Conservation (phyloP, 2,329 filamentous ascomycete species). For the Proliferodiscus dingleyae region DNA sequence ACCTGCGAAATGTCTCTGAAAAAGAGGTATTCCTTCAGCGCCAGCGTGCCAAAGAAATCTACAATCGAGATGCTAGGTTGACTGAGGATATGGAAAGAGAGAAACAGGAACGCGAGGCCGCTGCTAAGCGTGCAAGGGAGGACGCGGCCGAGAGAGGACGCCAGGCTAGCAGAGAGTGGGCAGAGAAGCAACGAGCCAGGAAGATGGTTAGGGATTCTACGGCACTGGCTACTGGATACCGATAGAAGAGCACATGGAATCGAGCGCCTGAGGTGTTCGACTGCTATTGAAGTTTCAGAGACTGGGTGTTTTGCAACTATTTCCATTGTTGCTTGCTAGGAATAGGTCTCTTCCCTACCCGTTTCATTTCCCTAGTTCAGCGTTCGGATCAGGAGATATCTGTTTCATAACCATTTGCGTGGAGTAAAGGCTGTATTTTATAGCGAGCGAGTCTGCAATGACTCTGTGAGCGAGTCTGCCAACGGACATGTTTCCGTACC, state of each 20-base stretch:
- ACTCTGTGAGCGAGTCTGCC: no score
- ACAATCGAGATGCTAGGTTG: constrained; percentile 46
- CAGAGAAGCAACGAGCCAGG: constrained; percentile 46
- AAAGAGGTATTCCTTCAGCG: constrained; percentile 49
- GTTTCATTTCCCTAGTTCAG: constrained; percentile 1
- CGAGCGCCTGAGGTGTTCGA: constrained; percentile 7
- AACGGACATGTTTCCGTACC: not conserved
- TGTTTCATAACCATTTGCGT: constrained; percentile 5
- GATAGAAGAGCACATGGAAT: constrained; percentile 24
- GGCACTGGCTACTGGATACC: constrained; percentile 22
- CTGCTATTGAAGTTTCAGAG: not conserved
- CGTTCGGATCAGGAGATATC: constrained; percentile 13
- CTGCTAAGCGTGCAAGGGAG: constrained; percentile 51
- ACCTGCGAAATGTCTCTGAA: constrained; percentile 44
- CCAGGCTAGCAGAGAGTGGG: constrained; percentile 56
- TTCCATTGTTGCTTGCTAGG: not conserved
- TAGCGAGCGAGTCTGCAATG: not conserved
- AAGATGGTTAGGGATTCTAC: constrained; percentile 23
- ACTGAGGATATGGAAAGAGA: constrained; percentile 47
- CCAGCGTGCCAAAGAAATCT: constrained; percentile 49
- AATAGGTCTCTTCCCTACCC: not conserved
- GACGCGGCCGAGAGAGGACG: constrained; percentile 58
- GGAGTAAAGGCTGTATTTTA: constrained; percentile 3
- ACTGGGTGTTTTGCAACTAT: not conserved
- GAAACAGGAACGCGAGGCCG: constrained; percentile 48